Evolutionary conservation across 2,329 filamentous ascomycete species (phyloP), one percentile per base, ranked within the genome.

Genomic region (Ceratocystis eucalypticola): DNA sequence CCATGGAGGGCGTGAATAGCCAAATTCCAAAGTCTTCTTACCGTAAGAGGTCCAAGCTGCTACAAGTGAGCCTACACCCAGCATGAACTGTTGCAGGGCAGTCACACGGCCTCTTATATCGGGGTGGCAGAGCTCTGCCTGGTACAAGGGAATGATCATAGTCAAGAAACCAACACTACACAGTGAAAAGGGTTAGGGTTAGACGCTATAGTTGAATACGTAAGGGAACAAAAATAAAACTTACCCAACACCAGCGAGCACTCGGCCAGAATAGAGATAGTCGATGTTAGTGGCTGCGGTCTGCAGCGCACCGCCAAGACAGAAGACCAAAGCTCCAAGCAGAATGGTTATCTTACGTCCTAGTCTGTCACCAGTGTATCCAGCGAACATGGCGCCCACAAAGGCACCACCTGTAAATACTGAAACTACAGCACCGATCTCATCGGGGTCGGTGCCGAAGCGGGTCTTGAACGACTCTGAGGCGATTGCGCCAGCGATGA

Each of bases 401-500:
- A 90, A 90, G 25, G 88, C 88, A n/a, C 81, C 81, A 46, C 88
- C 87, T 0, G 89, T 93, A 74, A 93, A 92, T 68, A 91, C 80
- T 1, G 87, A 88, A 0, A 92, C 88, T 0, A 91, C 86, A 2
- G 87, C 82, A 65, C 87, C 88, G 46, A 80, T 86, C 68, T 79
- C 69, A 25, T 71, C 74, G 5, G 57, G 61, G 44, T 55, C 64
- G n/a, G 67, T 62, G 20, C 53, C 53, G 15, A 69, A 69, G 46
- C 57, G 66, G 48, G 67, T 44, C 15, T 65, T 72, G 70, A 80
- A 82, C 7, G 77, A 75, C 8, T 74, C 73, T 20, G 79, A 80
- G 15, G 80, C 79, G 65, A 84, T 78, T 15, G 80, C 80, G 65
- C 79, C 76, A 62, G 79, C 79, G 66, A 81, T 80, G 50, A 81